Evolutionary conservation across 2,329 filamentous ascomycete genomes (phyloP), one percentile per base, ranked within the genome.

Genomic region (Didymella keratinophila): DNA sequence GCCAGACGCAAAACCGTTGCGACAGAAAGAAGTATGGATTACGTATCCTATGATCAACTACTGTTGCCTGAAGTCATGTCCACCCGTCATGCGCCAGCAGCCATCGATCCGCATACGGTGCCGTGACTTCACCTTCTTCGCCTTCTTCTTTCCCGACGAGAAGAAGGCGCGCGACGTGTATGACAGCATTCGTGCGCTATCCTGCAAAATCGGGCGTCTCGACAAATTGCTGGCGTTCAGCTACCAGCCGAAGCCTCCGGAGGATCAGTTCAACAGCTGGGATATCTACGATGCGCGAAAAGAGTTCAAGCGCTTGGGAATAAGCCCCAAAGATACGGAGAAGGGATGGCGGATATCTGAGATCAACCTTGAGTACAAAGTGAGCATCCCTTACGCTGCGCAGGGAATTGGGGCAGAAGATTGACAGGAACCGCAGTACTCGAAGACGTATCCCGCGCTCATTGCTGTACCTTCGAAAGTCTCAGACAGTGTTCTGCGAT

Each of bases 401-500:
- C n/a, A 16, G 10, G 11, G 25, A 2, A 3, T 10, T 30, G 14
- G 14, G 46, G 18, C 42, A 32, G 39, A n/a, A 34, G 58, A 44
- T 58, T 73, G 42, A 72, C 47, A 39, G 58, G 39, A 37, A 52
- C 21, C 49, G 48, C 60, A 78, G 81, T 98, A 97, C 72, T 97
- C 93, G 50, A 89, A 93, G 25, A 98, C 95, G 2, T 99, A 99
- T 75, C 95, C 95, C 12, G 87, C 88, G 3, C 75, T 96, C 45
- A 83, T 99, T 23, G 89, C 89, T 11, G 93, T 99, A 18, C 95
- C 95, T 21, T 87, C 89, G 23, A 87, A 86, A 58, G 96, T 99
- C 66, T 98, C 94, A n/a, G 95, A 99, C 78, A 97, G 95, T 71
- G 93, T 94, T 46, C 85, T 99, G 48, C 97, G 97, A 72, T 96